Conservation (phyloP, 75 land plant genomes). For the Gnetum montanum region DNA sequence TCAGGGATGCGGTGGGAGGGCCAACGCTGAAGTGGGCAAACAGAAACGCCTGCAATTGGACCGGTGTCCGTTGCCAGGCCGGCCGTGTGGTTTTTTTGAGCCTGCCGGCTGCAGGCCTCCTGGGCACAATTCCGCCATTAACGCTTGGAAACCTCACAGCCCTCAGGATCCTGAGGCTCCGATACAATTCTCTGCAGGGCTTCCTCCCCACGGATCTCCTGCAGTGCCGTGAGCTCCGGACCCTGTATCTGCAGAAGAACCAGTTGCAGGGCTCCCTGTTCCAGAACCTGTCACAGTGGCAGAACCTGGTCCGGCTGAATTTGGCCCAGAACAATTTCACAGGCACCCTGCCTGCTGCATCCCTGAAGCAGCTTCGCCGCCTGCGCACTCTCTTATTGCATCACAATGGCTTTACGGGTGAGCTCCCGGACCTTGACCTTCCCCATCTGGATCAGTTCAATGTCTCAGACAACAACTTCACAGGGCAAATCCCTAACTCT, state of each 20-base stretch:
- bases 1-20: neutral
- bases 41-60: constrained; percentile 51
- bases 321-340: constrained; percentile 50
- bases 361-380: constrained; percentile 40
- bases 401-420: constrained; percentile 43
- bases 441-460: constrained; percentile 20
- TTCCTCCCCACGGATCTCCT: constrained; percentile 57
- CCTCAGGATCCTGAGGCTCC: constrained; percentile 66
- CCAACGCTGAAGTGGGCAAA: constrained; percentile 36
- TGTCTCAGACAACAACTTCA: constrained; percentile 48
- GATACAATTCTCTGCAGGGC: constrained; percentile 58
- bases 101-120: constrained; percentile 72
- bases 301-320: constrained; percentile 30
- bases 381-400: constrained; percentile 32
- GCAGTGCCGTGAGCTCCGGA: constrained; percentile 29
- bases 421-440: constrained; percentile 30
- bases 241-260: constrained; percentile 63
- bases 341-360: constrained; percentile 38
- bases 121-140: constrained; percentile 47
- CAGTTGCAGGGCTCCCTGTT: constrained; percentile 56
- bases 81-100: constrained; percentile 36
- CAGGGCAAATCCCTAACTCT: constrained; percentile 41
- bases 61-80: constrained; percentile 40
- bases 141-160: constrained; percentile 42
- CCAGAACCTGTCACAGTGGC: constrained; percentile 12